Evolutionary conservation across 768 basidiomycete genomes (phyloP), one percentile per base, ranked within the genome.

Genomic region (Boletus rubroflammeus): DNA sequence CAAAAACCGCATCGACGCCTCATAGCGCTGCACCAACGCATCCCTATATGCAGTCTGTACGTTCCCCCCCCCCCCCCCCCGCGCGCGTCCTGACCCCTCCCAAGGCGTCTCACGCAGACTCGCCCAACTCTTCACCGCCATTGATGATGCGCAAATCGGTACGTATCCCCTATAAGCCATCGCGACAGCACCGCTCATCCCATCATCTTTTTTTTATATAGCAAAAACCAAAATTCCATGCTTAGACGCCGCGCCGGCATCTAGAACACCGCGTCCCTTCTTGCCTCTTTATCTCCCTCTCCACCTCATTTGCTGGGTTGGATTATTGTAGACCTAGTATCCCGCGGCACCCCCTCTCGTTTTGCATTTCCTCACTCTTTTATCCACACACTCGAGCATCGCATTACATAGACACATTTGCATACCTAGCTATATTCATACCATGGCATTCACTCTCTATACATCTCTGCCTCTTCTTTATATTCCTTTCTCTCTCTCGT

Each of bases 121-220:
- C 75, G 53, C 56, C 69, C 50, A 69, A 57, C 42, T 70, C 72
- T 17, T 77, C 77, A 19, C 69, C 76, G 14, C 76, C 78, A 10
- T 54, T 83, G 57, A 82, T 82, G 79, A 83, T 83, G 80, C 79
- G 78, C 46, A 77, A 76, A 74, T 71, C 78, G 57, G 78, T 79
- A 47, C 54, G 77, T 39, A 25, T 25, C 23, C 23, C 23, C 4
- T 17, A 7, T 17, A 17, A 8, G 3, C 7, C 35, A 11, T 2
- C 39, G 13, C 7, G 0, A 1, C 28, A n/a, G 4, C 42, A 10
- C 23, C 23, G 14, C 59, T 62, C 45, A 52, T 21, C 7, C 23
- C 13, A 5, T 8, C 3, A 3, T 28, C 1, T 0, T 1, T n/a
- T n/a, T n/a, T n/a, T n/a, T n/a, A n/a, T n/a, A n/a, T 21, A 60